A percentile compares a stretch with the other conserved stretches of the same genome.
Conservation (phyloP, 495 filamentous ascomycete genomes). For the Talaromyces stipitatus region DNA sequence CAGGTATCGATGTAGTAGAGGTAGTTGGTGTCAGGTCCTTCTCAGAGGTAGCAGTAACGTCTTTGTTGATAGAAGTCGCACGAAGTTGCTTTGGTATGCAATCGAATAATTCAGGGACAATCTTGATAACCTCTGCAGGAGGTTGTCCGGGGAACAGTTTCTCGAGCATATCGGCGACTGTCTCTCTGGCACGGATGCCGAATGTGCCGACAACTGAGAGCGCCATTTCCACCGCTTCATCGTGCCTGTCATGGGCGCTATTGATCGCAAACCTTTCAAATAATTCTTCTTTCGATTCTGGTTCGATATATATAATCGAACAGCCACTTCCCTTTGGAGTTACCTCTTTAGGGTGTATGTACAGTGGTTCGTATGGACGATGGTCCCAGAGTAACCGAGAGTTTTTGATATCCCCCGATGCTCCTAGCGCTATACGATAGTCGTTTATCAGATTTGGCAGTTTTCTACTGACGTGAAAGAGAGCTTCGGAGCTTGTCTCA, state of each 20-base stretch:
- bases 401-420: constrained; percentile 22
- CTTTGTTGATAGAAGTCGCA: not conserved
- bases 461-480: constrained; percentile 15
- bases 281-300: constrained; percentile 15
- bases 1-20: not conserved
- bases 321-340: constrained; percentile 33
- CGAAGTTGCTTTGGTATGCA: constrained; percentile 2
- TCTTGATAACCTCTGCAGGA: constrained; percentile 22
- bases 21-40: not conserved
- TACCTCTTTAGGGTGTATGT: constrained; percentile 44
- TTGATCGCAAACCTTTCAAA: not conserved
- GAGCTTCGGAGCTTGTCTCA: not conserved
- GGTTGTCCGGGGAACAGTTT: constrained; percentile 18
- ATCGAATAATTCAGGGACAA: constrained; percentile 21
- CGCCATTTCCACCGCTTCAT: constrained; percentile 2
- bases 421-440: constrained; percentile 40
- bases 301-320: constrained; percentile 30
- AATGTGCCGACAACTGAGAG: constrained; percentile 8
- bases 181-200: constrained; percentile 11
- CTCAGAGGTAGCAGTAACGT: not conserved
- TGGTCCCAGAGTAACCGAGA: constrained; percentile 55
- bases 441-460: constrained; percentile 16
- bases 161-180: constrained; percentile 18
- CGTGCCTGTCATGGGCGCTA: not conserved
- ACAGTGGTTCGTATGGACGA: constrained; percentile 50